Evolutionary conservation across 2,329 filamentous ascomycete genomes (phyloP), one percentile per base, ranked within the genome.

Genomic region (Monosporascus sp.): DNA sequence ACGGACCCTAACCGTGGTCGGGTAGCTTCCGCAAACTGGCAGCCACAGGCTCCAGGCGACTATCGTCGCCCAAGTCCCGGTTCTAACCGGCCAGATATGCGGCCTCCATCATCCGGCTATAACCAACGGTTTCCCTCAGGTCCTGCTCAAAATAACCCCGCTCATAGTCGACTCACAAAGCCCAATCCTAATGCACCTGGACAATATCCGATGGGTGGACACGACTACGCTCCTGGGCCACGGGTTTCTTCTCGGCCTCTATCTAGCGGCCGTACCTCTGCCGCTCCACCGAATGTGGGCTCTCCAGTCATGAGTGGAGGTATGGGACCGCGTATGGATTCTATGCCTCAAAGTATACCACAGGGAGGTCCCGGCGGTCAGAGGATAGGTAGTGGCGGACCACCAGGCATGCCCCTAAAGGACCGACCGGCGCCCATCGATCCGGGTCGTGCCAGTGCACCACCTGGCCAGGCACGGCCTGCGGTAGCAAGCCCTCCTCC

Each of bases 21-120:
- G 48, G 66, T 74, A 17, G 63, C 68, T 11, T 77, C 76, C 9
- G 68, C 71, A 17, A 75, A 76, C 19, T 79, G 74, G 71, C 74
- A 76, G 31, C 69, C 71, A 19, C 76, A 76, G 57, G 61, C 66
- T 17, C 71, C 72, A 1, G 59, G 64, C 3, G 73, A 69, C 1
- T 76, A 78, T 56, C 68, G 73, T 37, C 65, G 66, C 41, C 54
- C 61, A 24, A 77, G 67, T 58, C 75, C 71, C 58, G 74, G 66
- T 60, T 70, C 56, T 50, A 54, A 59, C 37, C 53, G 49, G 22
- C 62, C 64, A 64, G 59, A 62, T 51, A 54, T 55, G 44, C 63
- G 67, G 31, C 55, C 61, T 17, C 51, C 59, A 27, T 45, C 63
- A 1, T 56, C 65, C 31, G 58, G 57, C 14, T 64, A 64, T 49